Evolutionary conservation across 345 rosid genomes (phyloP), one percentile per base, ranked within the genome.

Genomic region (Linum tenue): DNA sequence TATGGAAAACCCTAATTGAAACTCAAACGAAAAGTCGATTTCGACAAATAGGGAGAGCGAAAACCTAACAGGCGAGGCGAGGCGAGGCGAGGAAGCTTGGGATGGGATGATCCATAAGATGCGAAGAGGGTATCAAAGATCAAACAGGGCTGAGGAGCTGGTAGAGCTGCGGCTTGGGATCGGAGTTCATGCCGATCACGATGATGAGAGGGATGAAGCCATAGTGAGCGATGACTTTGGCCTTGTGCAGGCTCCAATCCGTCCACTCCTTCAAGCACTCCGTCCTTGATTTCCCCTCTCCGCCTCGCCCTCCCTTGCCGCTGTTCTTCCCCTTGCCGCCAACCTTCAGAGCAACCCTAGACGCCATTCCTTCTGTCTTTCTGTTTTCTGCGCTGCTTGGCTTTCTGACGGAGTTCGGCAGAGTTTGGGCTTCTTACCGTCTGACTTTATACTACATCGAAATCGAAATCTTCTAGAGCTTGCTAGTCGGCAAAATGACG

Each of bases 161-260:
- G 58, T 80, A 86, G 56, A 88, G 78, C 76, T 85, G 94, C 5
- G 98, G 98, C 69, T 90, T 90, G 2, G 97, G 96, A 15, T 92
- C 96, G 53, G 98, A 83, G 75, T 86, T 92, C 96, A 92, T 90
- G 80, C 98, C 96, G 74, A 92, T 66, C 80, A 90, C 67, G 80
- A 90, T 80, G 72, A 92, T 61, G 7, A 90, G 79, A 64, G 99
- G 99, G 62, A 94, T 90, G 81, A 94, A 94, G 48, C 97, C 96
- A 60, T 90, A 94, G 78, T 94, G 99, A 71, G 88, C 78, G 12
- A 78, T 70, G 70, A 90, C 95, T 81, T 90, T 94, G 7, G 97
- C 95, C 77, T 88, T 94, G 77, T 83, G 88, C 77, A 90, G 42
- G 11, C 82, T 60, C 99, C 99, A 94, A 16, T 82, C 88, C 84